phyloP scores from a whole-genome alignment of 495 filamentous ascomycete species.

The Daldinia concentrica region DNA sequence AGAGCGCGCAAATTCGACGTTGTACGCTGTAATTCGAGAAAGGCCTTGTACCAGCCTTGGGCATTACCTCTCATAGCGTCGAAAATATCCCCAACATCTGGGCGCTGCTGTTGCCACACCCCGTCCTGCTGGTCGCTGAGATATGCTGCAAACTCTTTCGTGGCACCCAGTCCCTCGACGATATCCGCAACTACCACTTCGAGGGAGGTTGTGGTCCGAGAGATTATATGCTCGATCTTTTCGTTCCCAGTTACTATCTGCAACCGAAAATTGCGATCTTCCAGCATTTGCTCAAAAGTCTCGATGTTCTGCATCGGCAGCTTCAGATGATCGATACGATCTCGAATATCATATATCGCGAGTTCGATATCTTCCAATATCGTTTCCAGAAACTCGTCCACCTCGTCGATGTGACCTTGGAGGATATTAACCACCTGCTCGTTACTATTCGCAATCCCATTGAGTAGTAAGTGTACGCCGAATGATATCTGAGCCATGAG shows the following conservation, averaged over 20 bases:
- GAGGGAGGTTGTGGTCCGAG: conserved; percentile 76
- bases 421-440: conserved; percentile 87
- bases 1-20: conserved; percentile 67
- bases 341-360: conserved; percentile 77
- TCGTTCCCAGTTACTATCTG: conserved; percentile 88
- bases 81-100: conserved; percentile 70
- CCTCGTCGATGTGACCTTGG: conserved; percentile 89
- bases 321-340: conserved; percentile 78
- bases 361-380: conserved; percentile 86
- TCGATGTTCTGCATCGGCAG: conserved; percentile 82
- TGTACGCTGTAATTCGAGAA: conserved; percentile 73
- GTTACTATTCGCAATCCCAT: conserved; percentile 87
- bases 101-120: conserved; percentile 61
- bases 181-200: conserved; percentile 81
- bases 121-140: conserved; percentile 69
- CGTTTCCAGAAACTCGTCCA: conserved; percentile 87
- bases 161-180: conserved; percentile 77
- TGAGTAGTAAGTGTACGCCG: conserved; percentile 87
- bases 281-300: conserved; percentile 90
- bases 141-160: conserved; percentile 79
- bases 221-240: conserved; percentile 88
- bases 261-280: conserved; percentile 80
- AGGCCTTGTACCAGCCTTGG: conserved; percentile 83
- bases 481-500: conserved; percentile 92
- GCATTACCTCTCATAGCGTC: conserved; percentile 85